These are phyloP conservation scores for Mycena rosella DNA, from an alignment of 768 basidiomycete genomes.

Conservation along the genomic window DNA sequence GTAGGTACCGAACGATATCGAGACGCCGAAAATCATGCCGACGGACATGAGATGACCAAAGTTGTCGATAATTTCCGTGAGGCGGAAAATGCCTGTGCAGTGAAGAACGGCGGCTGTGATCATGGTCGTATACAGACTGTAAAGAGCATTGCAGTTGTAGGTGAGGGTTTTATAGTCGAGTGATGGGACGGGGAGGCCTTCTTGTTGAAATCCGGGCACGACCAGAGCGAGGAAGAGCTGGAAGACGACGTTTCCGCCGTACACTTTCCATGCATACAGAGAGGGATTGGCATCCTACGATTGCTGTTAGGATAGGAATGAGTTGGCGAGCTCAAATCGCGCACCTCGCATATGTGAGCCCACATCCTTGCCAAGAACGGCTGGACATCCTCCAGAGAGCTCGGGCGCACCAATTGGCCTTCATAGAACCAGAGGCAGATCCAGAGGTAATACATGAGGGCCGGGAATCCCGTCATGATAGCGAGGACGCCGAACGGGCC, in stretches of 20 bases:
- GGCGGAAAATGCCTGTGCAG: constrained; percentile 84
- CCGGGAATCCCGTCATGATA: constrained; percentile 95
- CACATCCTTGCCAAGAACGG: constrained; percentile 90
- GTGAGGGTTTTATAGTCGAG: constrained; percentile 91
- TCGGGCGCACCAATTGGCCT: constrained; percentile 80
- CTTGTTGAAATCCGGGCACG: constrained; percentile 93
- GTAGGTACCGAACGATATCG: constrained; percentile 85
- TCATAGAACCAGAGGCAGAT: constrained; percentile 97
- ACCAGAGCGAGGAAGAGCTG: constrained; percentile 92
- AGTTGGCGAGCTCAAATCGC: constrained; percentile 5
- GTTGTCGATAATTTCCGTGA: constrained; percentile 95
- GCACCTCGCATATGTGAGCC: constrained; percentile 83
- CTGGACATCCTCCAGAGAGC: constrained; percentile 73
- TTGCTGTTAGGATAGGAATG: neutral
- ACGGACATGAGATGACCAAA: constrained; percentile 97
- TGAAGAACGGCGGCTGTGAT: constrained; percentile 82
- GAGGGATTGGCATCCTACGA: constrained; percentile 92
- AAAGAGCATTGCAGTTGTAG: constrained; percentile 97
- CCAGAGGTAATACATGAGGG: constrained; percentile 99
- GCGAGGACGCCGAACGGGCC: constrained; percentile 91
- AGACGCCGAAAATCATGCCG: constrained; percentile 92
- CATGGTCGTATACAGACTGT: constrained; percentile 87
- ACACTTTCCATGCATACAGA: constrained; percentile 89
- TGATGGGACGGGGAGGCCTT: constrained; percentile 96
- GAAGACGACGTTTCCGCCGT: constrained; percentile 88